Evolutionary conservation across 2,329 filamentous ascomycete genomes (phyloP), one percentile per base, ranked within the genome.

Genomic region (Spiromastix sp.): DNA sequence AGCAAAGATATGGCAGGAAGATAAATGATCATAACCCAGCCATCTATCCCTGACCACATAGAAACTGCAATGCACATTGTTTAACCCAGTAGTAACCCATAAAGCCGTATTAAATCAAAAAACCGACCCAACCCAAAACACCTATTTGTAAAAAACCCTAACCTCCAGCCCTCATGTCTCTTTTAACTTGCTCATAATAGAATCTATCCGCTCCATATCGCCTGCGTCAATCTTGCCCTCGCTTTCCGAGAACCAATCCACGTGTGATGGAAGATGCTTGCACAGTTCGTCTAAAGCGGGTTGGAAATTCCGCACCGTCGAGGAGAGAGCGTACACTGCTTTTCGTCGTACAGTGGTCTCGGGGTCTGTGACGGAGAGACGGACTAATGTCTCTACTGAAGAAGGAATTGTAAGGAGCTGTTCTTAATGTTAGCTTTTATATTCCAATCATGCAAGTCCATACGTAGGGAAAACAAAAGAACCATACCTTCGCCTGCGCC

Each of bases 271-370:
- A 42, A 86, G 66, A 16, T 70, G 66, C 55, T 85, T 79, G 61
- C 89, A 70, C 17, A 79, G 55, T 44, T 69, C 68, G 47, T 79
- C 70, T 47, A 79, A 60, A 2, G 61, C 79, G 1, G 85, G 82
- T 64, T 94, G 89, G 58, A 85, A 93, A 59, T 98, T 98, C 55
- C 91, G 72, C 36, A 85, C 74, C 4, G 77, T 81, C 10, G 80
- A 89, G 55, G 85, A 94, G 31, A 98, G 70, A 9, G 89, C 91
- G 51, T 86, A 87, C 19, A 93, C 68, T 10, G 87, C 85, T 71
- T 95, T 98, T 58, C 83, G 79, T 46, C 87, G 72, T 33, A 86
- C 82, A 7, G 70, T 67, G 38, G 68, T 63, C 35, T 72, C 64
- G 44, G 79, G 65, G 39, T 76, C 77, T 28, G 73, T 68, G 21